Evolutionary conservation across 2,329 filamentous ascomycete species (phyloP).

Genomic region (Penicillium sp.): DNA sequence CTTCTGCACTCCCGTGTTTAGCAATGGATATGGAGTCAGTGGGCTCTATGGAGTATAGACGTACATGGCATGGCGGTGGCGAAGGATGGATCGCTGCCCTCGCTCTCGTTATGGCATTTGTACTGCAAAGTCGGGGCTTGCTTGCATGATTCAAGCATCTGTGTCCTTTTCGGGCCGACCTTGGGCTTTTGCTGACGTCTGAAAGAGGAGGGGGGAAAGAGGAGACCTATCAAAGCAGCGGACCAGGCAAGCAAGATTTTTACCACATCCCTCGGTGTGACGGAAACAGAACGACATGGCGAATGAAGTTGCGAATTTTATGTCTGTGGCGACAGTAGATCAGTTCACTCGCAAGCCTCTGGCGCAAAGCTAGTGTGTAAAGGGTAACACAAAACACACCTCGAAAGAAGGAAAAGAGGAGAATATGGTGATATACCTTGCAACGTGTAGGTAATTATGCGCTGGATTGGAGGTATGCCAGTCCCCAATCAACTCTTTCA

Average conservation of each 20-base stretch:
- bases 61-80: conserved; percentile 1
- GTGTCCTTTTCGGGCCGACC: not conserved
- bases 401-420: not conserved
- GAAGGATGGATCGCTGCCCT: not conserved
- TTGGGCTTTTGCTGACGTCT: not conserved
- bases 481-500: not conserved
- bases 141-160: conserved; percentile 11
- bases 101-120: not conserved
- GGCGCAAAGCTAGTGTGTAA: not conserved
- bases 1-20: conserved; percentile 16
- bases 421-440: not conserved
- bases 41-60: not conserved
- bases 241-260: not conserved
- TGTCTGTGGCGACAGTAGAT: conserved; percentile 19
- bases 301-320: conserved; percentile 10
- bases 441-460: not conserved
- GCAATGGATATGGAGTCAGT: not conserved
- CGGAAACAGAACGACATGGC: conserved; percentile 10
- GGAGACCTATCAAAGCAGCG: not conserved
- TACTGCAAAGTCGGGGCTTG: not conserved
- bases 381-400: not conserved
- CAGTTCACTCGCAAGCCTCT: conserved; percentile 15
- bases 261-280: not conserved
- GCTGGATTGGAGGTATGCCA: not conserved
- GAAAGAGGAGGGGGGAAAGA: not conserved